Conservation (phyloP, 2,329 filamentous ascomycete genomes). For the Hirsutella thompsonii region DNA sequence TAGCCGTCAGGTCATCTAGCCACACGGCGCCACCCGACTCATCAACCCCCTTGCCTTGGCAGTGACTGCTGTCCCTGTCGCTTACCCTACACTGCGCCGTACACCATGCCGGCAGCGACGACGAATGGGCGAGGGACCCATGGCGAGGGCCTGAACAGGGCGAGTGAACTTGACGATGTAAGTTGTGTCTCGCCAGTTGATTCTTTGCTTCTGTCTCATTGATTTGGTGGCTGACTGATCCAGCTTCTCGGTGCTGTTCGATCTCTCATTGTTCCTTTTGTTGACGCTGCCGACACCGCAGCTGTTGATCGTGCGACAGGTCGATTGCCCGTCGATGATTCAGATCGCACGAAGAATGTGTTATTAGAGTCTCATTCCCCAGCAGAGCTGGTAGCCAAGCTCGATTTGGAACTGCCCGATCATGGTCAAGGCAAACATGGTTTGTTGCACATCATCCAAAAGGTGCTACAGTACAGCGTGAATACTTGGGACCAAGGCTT, state of each 20-base stretch:
- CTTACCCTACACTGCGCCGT: no score
- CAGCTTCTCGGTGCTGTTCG: slow-evolving; percentile 59
- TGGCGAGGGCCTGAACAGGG: background rate
- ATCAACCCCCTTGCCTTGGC: no score
- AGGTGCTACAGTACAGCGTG: slow-evolving; percentile 72
- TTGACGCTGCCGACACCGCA: slow-evolving; percentile 55
- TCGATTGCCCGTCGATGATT: slow-evolving; percentile 26
- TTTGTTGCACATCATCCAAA: slow-evolving; percentile 55
- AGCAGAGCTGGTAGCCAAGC: slow-evolving; percentile 38
- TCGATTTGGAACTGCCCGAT: slow-evolving; percentile 46
- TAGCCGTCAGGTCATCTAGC: no score
- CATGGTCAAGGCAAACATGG: slow-evolving; percentile 57
- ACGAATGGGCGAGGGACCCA: no score
- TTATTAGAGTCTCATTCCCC: slow-evolving; percentile 52
- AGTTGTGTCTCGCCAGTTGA: background rate
- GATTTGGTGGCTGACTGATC: slow-evolving; percentile 8
- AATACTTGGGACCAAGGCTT: slow-evolving; percentile 99
- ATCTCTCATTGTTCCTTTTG: slow-evolving; percentile 56
- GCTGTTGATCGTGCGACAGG: slow-evolving; percentile 37
- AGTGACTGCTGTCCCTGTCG: no score
- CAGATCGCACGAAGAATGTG: slow-evolving; percentile 34
- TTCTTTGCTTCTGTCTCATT: background rate
- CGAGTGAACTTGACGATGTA: slow-evolving; percentile 12
- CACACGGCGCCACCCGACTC: no score
- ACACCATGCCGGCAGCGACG: no score